Evolutionary conservation across 352 stramenopile species (phyloP).

Genomic region (Thraustochytrium striatum): DNA sequence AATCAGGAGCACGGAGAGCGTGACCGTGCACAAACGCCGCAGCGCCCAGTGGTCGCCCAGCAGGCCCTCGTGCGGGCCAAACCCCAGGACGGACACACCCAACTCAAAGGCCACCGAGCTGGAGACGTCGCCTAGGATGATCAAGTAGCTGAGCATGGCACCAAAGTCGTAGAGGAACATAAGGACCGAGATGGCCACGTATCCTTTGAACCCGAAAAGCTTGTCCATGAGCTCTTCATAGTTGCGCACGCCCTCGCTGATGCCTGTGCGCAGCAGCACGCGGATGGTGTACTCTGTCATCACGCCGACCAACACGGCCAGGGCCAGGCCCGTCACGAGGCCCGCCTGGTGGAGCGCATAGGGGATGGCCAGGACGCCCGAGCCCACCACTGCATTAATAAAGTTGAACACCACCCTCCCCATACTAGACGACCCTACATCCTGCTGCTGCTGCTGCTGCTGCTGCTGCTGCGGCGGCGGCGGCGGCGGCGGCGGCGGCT

Average conservation of each 20-base stretch:
- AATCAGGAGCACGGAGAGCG: constrained; percentile 26
- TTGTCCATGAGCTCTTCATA: constrained; percentile 49
- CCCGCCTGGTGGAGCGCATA: constrained; percentile 50
- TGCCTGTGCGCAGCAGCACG: constrained; percentile 21
- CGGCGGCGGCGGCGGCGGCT: too few relatives aligned
- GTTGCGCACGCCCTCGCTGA: constrained; percentile 30
- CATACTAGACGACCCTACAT: constrained; percentile 3
- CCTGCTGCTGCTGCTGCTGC: too few relatives aligned
- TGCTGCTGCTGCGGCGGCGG: too few relatives aligned
- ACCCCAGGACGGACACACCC: background rate
- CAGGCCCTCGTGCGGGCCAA: background rate
- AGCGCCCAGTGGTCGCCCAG: background rate
- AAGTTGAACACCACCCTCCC: constrained; percentile 50
- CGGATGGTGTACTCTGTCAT: constrained; percentile 39
- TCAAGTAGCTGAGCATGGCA: constrained; percentile 32
- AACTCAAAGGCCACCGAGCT: constrained; percentile 20
- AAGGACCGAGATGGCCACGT: background rate
- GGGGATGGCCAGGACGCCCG: constrained; percentile 53
- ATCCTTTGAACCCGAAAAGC: constrained; percentile 32
- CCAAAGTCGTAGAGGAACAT: constrained; percentile 39
- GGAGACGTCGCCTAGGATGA: constrained; percentile 36
- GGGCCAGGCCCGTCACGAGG: constrained; percentile 2
- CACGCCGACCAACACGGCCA: constrained; percentile 12
- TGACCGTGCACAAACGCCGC: background rate
- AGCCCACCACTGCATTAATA: constrained; percentile 53